Base-by-base conservation (phyloP, 768 basidiomycete species). In the Lentinula detonsa region DNA sequence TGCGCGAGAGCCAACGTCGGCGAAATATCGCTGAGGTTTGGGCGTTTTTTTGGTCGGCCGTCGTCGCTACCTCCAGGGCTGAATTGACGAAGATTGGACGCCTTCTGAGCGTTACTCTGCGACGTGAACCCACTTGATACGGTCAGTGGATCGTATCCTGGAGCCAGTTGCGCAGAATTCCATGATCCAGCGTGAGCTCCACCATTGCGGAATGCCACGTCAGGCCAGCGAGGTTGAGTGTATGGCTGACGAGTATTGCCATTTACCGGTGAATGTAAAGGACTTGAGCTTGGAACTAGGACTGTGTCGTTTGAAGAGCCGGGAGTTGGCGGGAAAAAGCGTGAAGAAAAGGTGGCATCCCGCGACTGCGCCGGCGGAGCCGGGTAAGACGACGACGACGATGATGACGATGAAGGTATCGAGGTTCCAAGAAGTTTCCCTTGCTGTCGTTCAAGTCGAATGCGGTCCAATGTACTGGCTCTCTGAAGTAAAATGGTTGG, bases 221-320 rank as follows among this genome's bases (percentile, higher is more conserved):
- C 84, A 74, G 75, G 70, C 23, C 66, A 63, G 49, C 62, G 66
- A 61, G 74, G 69, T 13, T 72, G 76, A 39, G 74, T 67, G 61
- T 76, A 74, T 21, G 78, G 68, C 34, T 76, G 75, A 69, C 81
- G 73, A 7, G 76, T 65, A 28, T 71, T 75, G 61, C 75, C 66
- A 15, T 67, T 63, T 13, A 74, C 63, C 61, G 85, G 80, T 51
- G 78, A 71, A 42, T 67, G 65, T 39, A 80, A 68, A 35, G 90
- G 88, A 64, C 88, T 91, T 58, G 91, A 92, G 73, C 79, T 87
- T 52, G 90, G 90, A 23, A 90, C 90, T 58, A 92, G 84, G 55
- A 92, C 73, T 59, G 75, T 83, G 69, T 82, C 84, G 48, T 77
- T 74, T 33, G 81, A 70, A 9, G 81, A 74, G 7, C 85, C 73